Evolutionary conservation across 2,329 filamentous ascomycete species (phyloP).

Genomic region (Catunica adiposa): DNA sequence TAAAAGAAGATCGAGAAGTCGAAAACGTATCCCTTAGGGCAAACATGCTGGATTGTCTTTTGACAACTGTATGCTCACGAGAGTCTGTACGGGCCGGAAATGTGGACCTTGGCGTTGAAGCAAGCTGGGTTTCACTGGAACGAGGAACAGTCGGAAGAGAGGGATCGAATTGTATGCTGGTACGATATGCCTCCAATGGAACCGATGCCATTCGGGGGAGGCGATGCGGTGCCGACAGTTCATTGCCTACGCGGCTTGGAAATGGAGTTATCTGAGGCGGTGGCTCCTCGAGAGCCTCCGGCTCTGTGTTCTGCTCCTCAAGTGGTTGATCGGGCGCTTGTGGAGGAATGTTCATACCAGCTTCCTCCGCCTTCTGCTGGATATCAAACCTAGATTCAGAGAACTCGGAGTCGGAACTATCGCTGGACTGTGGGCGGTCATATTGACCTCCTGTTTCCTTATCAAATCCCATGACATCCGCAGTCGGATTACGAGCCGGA

Average conservation of each 20-base stretch:
- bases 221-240: neutral
- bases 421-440: neutral
- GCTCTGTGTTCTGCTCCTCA: neutral
- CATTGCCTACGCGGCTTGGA: neutral
- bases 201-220: constrained; percentile 2
- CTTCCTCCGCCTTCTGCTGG: neutral
- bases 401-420: neutral
- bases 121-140: neutral
- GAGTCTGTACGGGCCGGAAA: neutral
- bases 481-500: neutral
- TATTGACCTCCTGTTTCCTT: constrained; percentile 3
- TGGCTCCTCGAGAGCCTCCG: neutral
- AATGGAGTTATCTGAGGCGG: neutral
- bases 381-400: neutral
- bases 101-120: neutral
- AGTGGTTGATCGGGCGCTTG: neutral
- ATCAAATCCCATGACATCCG: neutral
- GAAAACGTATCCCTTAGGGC: neutral
- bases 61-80: neutral
- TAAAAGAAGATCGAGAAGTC: neutral
- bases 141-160: neutral
- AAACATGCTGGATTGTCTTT: neutral
- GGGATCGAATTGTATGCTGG: neutral
- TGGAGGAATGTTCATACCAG: neutral
- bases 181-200: constrained; percentile 3